phyloP scores from a whole-genome alignment of 73 alveolate genomes.

The Paramecium biaurelia region DNA sequence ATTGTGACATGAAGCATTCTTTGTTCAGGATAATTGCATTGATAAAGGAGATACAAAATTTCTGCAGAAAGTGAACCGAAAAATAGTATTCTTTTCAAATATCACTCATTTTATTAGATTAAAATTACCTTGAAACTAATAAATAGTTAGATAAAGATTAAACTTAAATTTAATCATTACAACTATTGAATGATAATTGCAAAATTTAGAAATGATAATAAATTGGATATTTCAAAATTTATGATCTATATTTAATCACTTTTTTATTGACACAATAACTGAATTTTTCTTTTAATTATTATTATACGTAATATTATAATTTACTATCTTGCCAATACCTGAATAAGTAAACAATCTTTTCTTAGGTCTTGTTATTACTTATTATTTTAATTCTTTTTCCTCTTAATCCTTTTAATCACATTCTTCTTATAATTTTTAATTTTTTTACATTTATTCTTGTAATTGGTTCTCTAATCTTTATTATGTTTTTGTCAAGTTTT shows the following conservation, averaged over 20 bases:
- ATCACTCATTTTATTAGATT: too few relatives aligned
- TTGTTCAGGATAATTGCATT: too few relatives aligned
- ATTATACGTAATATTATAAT: background rate
- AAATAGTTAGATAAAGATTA: background rate
- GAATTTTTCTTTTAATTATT: background rate
- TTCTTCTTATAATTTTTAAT: constrained; percentile 1
- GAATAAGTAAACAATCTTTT: background rate
- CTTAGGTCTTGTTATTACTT: background rate
- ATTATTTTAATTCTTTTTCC: background rate
- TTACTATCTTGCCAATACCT: background rate
- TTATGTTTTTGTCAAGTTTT: background rate
- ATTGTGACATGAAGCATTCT: too few relatives aligned
- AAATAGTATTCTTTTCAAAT: background rate
- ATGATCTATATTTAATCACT: background rate
- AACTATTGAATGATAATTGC: background rate
- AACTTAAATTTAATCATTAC: background rate
- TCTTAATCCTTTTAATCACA: background rate
- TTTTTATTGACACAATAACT: background rate
- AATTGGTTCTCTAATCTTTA: background rate
- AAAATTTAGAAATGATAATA: background rate
- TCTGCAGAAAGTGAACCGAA: background rate
- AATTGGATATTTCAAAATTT: constrained; percentile 40
- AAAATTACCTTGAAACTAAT: too few relatives aligned
- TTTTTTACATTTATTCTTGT: background rate
- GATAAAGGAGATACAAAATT: background rate